Conservation (phyloP, 805 yeast species). For the Blastobotrys americana region DNA sequence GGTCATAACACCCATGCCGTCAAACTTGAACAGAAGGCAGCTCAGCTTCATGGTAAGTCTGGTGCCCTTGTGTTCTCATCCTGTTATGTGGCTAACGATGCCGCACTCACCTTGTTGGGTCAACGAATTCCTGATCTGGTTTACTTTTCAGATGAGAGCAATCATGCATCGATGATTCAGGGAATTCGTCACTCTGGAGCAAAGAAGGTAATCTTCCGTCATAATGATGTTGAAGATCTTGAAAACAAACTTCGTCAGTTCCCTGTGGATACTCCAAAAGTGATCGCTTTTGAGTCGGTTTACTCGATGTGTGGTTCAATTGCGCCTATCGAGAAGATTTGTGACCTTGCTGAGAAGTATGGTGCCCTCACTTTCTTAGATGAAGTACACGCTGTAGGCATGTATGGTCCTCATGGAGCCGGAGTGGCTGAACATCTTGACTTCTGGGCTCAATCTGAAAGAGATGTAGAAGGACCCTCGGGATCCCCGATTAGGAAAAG, state of each 20-base stretch:
- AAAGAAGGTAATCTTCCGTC: slow-evolving; percentile 82
- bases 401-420: slow-evolving; percentile 99
- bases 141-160: slow-evolving; percentile 84
- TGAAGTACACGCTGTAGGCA: slow-evolving; percentile 98
- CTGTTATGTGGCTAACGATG: slow-evolving; percentile 96
- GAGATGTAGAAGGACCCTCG: slow-evolving; percentile 62
- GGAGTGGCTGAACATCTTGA: slow-evolving; percentile 98
- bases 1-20: slow-evolving; percentile 94
- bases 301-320: slow-evolving; percentile 99
- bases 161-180: slow-evolving; percentile 97
- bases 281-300: slow-evolving; percentile 94
- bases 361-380: slow-evolving; percentile 96
- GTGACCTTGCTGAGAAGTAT: slow-evolving; percentile 94
- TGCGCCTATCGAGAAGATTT: slow-evolving; percentile 84
- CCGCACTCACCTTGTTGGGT: slow-evolving; percentile 84
- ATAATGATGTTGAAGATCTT: slow-evolving; percentile 78
- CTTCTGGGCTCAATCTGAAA: slow-evolving; percentile 44
- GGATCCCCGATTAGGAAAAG: slow-evolving; percentile 48
- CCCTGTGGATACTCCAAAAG: slow-evolving; percentile 84
- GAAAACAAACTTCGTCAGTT: slow-evolving; percentile 70
- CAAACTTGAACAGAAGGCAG: slow-evolving; percentile 74
- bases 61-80: slow-evolving; percentile 93
- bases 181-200: slow-evolving; percentile 91
- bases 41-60: slow-evolving; percentile 87
- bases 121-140: slow-evolving; percentile 85